These are phyloP conservation scores for Gamsiella multidivaricata DNA, from an alignment of 192 early-diverging fungal species.

Conservation along the genomic window DNA sequence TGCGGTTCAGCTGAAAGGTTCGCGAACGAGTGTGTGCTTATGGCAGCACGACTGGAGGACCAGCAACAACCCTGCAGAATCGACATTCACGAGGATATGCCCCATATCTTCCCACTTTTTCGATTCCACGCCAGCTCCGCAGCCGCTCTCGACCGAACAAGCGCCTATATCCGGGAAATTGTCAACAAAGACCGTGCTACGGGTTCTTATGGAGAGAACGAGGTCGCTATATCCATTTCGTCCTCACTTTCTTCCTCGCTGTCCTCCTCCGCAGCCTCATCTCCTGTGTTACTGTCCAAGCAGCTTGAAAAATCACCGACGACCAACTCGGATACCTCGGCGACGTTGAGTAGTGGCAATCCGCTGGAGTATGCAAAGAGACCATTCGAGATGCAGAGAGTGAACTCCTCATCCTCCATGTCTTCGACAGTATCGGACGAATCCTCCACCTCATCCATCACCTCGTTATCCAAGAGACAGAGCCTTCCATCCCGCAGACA, in stretches of 20 bases:
- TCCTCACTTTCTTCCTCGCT: conserved; percentile 3
- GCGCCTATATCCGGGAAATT: conserved; percentile 28
- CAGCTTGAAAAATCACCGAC: background rate
- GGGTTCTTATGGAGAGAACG: background rate
- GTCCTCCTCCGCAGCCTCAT: background rate
- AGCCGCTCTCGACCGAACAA: conserved; percentile 25
- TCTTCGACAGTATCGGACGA: background rate
- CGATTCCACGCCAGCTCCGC: conserved; percentile 35
- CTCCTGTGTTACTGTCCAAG: background rate
- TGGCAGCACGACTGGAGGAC: conserved; percentile 33
- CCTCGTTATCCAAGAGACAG: no score
- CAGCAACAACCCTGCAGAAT: conserved; percentile 39
- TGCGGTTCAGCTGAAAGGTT: conserved; percentile 58
- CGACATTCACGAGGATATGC: conserved; percentile 55
- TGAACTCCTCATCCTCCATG: conserved; percentile 1
- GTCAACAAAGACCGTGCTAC: background rate
- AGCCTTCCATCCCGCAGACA: no score
- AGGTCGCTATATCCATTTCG: conserved; percentile 34
- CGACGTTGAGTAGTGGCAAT: background rate
- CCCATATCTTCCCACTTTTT: conserved; percentile 62
- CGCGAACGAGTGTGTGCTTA: conserved; percentile 57
- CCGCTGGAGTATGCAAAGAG: background rate
- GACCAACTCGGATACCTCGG: background rate
- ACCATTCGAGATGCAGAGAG: background rate
- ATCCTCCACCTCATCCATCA: background rate